These are phyloP conservation scores for Xerocomellus dryophilus DNA, from an alignment of 768 basidiomycete species.

Conservation along the genomic window DNA sequence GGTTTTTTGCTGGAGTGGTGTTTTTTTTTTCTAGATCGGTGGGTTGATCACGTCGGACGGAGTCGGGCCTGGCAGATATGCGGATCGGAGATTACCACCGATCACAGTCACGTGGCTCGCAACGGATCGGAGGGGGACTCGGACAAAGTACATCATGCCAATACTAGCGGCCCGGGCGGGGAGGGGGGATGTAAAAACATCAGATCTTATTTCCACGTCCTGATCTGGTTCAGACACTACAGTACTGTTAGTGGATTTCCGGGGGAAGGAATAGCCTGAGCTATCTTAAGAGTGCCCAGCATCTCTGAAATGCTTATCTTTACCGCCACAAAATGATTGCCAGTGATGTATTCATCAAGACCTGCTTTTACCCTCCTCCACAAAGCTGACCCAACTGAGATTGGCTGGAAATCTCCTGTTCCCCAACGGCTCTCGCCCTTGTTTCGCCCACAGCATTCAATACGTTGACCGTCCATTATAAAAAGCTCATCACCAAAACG, in stretches of 20 bases:
- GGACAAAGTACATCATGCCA: too few relatives aligned
- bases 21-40: not conserved
- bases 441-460: not conserved
- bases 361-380: not conserved
- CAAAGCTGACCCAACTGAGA: not conserved
- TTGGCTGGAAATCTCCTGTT: not conserved
- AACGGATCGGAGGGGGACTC: not conserved
- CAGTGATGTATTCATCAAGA: not conserved
- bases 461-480: not conserved
- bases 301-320: not conserved
- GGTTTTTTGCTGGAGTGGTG: not conserved
- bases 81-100: not conserved
- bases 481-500: not conserved
- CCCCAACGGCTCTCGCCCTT: not conserved
- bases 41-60: not conserved
- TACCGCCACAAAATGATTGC: not conserved
- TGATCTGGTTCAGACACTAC: not conserved
- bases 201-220: not conserved
- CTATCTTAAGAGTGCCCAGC: not conserved
- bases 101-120: conserved; percentile 12
- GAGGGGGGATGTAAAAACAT: not conserved
- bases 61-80: not conserved
- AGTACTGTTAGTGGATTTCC: too few relatives aligned
- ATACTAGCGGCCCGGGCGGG: too few relatives aligned
- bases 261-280: too few relatives aligned